Percentiles rank a stretch among this genome's conserved stretches.
Conservation (phyloP, 2,329 filamentous ascomycete genomes). For the Monosporascus sp. region DNA sequence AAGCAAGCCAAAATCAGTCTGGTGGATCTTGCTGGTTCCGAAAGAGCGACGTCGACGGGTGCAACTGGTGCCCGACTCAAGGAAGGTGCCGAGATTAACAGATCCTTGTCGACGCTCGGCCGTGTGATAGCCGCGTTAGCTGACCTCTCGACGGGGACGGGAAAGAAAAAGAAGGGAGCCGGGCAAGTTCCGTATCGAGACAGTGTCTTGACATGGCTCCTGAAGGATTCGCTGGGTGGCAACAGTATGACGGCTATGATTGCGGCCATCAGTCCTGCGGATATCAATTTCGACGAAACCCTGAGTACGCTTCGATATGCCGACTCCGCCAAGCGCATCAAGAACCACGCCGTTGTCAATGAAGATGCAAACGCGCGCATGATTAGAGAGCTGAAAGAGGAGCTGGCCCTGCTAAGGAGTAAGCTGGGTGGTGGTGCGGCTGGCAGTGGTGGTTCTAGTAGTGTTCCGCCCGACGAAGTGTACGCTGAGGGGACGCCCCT, state of each 20-base stretch:
- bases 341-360: constrained; percentile 99
- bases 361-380: constrained; percentile 98
- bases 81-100: constrained; percentile 97
- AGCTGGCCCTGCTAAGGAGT: constrained; percentile 76
- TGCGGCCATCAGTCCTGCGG: constrained; percentile 93
- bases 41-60: constrained; percentile 93
- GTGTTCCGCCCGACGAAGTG: constrained; percentile 65
- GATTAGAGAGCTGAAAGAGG: constrained; percentile 97
- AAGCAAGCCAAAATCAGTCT: constrained; percentile 97
- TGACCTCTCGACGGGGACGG: constrained; percentile 69
- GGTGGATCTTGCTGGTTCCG: constrained; percentile 95
- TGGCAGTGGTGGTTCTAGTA: constrained; percentile 41
- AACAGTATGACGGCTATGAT: constrained; percentile 99
- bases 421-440: constrained; percentile 65
- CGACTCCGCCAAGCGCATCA: constrained; percentile 96
- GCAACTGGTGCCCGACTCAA: constrained; percentile 93
- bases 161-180: constrained; percentile 67
- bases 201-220: constrained; percentile 89
- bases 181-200: constrained; percentile 92
- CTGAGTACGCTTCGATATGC: constrained; percentile 93
- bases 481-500: constrained; percentile 90
- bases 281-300: constrained; percentile 99
- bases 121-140: constrained; percentile 96
- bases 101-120: constrained; percentile 90
- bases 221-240: constrained; percentile 94